phyloP scores from a whole-genome alignment of 2,329 filamentous ascomycete genomes.

The Gaeumannomyces tritici region DNA sequence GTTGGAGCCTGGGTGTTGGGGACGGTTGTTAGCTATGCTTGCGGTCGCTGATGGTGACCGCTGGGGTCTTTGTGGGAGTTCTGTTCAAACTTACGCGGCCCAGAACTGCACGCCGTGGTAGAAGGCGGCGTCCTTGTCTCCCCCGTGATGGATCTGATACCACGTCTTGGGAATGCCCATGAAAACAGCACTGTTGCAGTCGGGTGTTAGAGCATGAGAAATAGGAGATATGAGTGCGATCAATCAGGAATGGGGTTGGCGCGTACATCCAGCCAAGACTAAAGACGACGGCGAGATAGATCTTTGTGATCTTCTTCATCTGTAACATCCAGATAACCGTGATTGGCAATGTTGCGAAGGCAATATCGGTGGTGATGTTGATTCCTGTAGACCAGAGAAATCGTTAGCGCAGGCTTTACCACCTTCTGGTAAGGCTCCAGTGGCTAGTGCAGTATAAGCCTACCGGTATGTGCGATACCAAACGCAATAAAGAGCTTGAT shows the following conservation, averaged over 20 bases:
- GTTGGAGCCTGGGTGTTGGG: slow-evolving; percentile 13
- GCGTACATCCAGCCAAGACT: not conserved
- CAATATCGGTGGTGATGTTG: not conserved
- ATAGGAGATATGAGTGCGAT: not conserved
- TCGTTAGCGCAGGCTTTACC: not conserved
- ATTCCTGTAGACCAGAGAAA: not conserved
- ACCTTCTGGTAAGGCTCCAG: no score
- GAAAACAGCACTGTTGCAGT: not conserved
- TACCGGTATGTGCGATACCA: not conserved
- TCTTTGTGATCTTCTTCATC: slow-evolving; percentile 1
- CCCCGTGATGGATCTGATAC: slow-evolving; percentile 1
- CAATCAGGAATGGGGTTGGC: not conserved
- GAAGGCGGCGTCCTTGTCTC: not conserved
- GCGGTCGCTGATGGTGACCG: no score
- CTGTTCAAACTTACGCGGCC: not conserved
- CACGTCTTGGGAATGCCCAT: not conserved
- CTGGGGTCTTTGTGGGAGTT: no score
- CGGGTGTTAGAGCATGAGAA: not conserved
- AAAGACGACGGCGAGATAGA: not conserved
- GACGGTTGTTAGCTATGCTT: not conserved
- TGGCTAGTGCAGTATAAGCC: not conserved
- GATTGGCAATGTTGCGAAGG: not conserved
- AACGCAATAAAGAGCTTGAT: not conserved
- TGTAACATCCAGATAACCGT: slow-evolving; percentile 3
- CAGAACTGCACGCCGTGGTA: slow-evolving; percentile 1